A percentile compares a stretch with the other conserved stretches of the same genome.
These are phyloP conservation scores for Nakaseomyces sp. DNA, from an alignment of 1,139 yeast species.

Conservation along the genomic window DNA sequence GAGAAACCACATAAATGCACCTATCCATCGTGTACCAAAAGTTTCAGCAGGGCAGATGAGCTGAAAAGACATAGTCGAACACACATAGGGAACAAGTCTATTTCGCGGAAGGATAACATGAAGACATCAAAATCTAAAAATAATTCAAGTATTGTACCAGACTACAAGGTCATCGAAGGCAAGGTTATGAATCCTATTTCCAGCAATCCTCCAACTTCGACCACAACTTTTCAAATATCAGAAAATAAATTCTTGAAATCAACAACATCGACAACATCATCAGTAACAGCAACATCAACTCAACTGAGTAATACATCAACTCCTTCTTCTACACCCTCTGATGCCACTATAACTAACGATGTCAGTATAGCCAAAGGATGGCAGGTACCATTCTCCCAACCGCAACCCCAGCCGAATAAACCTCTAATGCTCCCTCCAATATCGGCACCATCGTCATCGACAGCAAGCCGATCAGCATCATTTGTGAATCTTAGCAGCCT, in stretches of 20 bases:
- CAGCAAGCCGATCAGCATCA: neutral
- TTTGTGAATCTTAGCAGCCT: neutral
- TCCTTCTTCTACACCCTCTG: neutral
- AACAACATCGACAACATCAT: no score
- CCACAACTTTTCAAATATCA: neutral
- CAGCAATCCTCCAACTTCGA: neutral
- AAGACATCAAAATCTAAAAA: neutral
- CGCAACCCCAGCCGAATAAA: neutral
- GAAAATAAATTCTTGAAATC: conserved; percentile 1
- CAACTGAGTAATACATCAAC: neutral
- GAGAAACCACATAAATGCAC: conserved; percentile 89
- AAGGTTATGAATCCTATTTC: neutral
- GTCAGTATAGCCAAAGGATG: neutral
- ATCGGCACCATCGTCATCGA: conserved; percentile 14
- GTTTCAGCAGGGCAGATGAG: conserved; percentile 83
- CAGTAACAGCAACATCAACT: no score
- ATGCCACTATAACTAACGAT: neutral
- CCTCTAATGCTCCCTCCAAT: conserved; percentile 8
- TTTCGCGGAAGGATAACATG: neutral
- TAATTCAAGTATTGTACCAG: neutral
- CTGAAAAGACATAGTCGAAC: conserved; percentile 82
- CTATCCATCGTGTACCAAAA: conserved; percentile 78
- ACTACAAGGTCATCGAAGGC: neutral
- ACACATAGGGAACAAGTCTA: conserved; percentile 35
- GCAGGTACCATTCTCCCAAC: neutral